Conservation (phyloP, 345 rosid genomes). For the Kandelia obovata region DNA sequence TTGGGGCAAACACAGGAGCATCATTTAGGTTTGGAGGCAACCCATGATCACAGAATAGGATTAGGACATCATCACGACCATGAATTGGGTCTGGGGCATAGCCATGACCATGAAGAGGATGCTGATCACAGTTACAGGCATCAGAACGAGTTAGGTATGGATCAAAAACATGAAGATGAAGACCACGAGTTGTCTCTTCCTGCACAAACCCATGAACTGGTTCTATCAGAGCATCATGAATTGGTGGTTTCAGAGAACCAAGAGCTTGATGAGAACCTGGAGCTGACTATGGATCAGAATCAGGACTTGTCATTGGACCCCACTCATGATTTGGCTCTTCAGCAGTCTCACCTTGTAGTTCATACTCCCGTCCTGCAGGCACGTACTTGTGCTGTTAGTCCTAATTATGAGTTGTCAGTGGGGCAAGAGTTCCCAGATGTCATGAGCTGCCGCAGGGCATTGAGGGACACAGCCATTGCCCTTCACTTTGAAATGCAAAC, state of each 20-base stretch:
- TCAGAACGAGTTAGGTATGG: conserved; percentile 17
- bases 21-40: conserved; percentile 58
- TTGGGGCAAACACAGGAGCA: conserved; percentile 59
- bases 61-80: conserved; percentile 56
- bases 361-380: conserved; percentile 50
- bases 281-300: conserved; percentile 36
- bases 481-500: conserved; percentile 95
- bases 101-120: conserved; percentile 31
- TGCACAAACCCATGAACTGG: conserved; percentile 14
- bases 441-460: conserved; percentile 82
- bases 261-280: conserved; percentile 14
- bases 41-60: conserved; percentile 55
- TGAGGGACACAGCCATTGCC: conserved; percentile 90
- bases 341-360: conserved; percentile 32
- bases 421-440: conserved; percentile 97
- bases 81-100: conserved; percentile 54
- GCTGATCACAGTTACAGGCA: conserved; percentile 28
- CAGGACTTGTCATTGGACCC: conserved; percentile 49
- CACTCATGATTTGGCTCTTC: conserved; percentile 27
- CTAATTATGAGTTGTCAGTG: conserved; percentile 54
- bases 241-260: conserved; percentile 13
- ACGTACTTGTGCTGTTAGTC: conserved; percentile 41
- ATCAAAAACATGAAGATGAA: conserved; percentile 13
- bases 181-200: conserved; percentile 11
- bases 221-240: conserved; percentile 10